These are phyloP conservation scores for Pythium sukuiense DNA, from an alignment of 352 stramenopile genomes.

Conservation along the genomic window DNA sequence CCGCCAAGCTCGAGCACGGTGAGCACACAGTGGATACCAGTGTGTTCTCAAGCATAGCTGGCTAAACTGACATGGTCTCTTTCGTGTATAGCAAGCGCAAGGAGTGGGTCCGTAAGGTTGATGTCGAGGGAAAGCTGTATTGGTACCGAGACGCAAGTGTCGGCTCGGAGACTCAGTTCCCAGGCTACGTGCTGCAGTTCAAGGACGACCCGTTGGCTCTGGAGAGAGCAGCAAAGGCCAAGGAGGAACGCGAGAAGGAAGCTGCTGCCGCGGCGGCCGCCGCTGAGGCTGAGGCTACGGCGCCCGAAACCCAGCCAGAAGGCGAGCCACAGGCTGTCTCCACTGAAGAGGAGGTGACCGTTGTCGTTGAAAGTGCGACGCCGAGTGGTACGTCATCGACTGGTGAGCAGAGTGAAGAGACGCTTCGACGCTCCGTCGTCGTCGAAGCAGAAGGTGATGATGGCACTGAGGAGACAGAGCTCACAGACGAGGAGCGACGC, in stretches of 20 bases:
- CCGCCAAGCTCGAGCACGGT: constrained; percentile 17
- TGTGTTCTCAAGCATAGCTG: neutral
- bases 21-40: neutral
- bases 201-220: constrained; percentile 7
- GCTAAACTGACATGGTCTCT: neutral
- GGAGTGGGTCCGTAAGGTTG: constrained; percentile 28
- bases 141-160: constrained; percentile 19
- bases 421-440: neutral
- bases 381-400: neutral
- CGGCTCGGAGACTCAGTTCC: neutral
- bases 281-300: neutral
- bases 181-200: constrained; percentile 17
- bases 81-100: constrained; percentile 22
- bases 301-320: constrained; percentile 10
- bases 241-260: neutral
- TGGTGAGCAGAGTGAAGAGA: neutral
- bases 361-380: neutral
- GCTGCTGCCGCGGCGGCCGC: neutral
- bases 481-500: constrained; percentile 4
- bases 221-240: neutral
- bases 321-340: neutral
- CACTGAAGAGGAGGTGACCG: neutral
- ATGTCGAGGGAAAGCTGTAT: constrained; percentile 23
- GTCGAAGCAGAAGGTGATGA: neutral
- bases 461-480: neutral